phyloP scores from a whole-genome alignment of 768 basidiomycete genomes.

The Lactarius hengduanensis region DNA sequence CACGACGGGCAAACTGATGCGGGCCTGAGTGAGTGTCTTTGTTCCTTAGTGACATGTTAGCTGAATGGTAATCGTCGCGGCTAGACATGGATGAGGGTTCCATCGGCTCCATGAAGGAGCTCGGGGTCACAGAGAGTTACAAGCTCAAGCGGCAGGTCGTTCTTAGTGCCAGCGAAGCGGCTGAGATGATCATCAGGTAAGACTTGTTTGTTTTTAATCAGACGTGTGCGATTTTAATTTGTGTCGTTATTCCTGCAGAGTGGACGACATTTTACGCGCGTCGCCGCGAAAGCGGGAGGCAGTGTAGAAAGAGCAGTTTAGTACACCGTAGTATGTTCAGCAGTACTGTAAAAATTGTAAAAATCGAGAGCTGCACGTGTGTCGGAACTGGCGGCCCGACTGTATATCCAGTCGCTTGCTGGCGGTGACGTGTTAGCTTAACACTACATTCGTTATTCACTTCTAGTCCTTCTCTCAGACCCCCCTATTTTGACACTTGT shows the following conservation, averaged over 20 bases:
- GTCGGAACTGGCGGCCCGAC: neutral
- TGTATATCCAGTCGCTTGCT: neutral
- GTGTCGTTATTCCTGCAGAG: constrained; percentile 44
- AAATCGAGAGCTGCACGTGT: too few species aligned
- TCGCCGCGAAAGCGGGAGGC: constrained; percentile 86
- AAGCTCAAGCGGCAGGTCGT: constrained; percentile 97
- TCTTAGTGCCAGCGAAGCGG: constrained; percentile 90
- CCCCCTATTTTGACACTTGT: neutral
- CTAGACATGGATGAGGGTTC: constrained; percentile 85
- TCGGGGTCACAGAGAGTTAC: constrained; percentile 95
- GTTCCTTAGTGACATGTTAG: constrained; percentile 3
- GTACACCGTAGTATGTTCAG: neutral
- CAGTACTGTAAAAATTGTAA: neutral
- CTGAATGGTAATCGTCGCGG: neutral
- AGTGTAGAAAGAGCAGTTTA: constrained; percentile 42
- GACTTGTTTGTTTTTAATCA: constrained; percentile 30
- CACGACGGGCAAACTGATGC: constrained; percentile 85
- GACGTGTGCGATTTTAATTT: constrained; percentile 1
- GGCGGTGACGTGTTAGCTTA: neutral
- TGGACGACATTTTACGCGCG: constrained; percentile 88
- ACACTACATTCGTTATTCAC: constrained; percentile 19
- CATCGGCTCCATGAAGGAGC: constrained; percentile 82
- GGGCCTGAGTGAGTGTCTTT: constrained; percentile 68
- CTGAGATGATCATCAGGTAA: constrained; percentile 97
- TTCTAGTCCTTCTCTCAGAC: neutral